Base-by-base conservation (phyloP, 805 yeast genomes). In the Suhomyces sp. region DNA sequence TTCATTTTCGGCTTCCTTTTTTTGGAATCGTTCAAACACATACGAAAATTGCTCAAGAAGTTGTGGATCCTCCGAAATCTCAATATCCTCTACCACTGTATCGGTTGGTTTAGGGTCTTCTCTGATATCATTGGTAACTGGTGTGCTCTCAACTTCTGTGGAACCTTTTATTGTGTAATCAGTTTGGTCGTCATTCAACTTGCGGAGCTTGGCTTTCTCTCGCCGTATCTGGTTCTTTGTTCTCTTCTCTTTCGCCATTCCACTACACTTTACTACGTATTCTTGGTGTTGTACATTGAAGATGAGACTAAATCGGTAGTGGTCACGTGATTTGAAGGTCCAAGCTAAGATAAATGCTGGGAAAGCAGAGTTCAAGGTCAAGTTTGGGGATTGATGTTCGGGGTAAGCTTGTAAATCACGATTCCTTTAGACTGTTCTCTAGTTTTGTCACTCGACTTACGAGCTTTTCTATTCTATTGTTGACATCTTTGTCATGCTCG, bases 201-300 rank as follows among this genome's bases (percentile, higher is more conserved):
- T 75, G 58, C 75, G 56, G 47, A 61, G 67, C 60, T 76, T 76
- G 15, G 69, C 72, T 49, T 69, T 63, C 52, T 76, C 84, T 51
- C 86, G 65, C 51, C 86, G 65, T 21, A 79, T 59, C 61, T 80
- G 85, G 62, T 82, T 82, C 67, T 81, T 82, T 7, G 80, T 68
- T 54, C 81, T 70, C 54, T 72, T 76, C 17, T 49, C 53, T 46
- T 56, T 61, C 15, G 56, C 64, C 68, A 63, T 62, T 21, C 21
- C 9, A 37, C 22, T 10, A 9, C 22, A 19, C 41, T 37, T 9
- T 19, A 17, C 22, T 17, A 17, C 13, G 13, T 7, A 6, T 17
- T 17, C 20, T 17, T 37, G 12, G 22, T 19, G 19, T 17, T 37
- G 41, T 37, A 12, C 41, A 37, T 37, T 37, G 6, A 19, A 37